These are phyloP conservation scores for Gentiana dahurica DNA, from an alignment of 257 asterid genomes.

Conservation along the genomic window DNA sequence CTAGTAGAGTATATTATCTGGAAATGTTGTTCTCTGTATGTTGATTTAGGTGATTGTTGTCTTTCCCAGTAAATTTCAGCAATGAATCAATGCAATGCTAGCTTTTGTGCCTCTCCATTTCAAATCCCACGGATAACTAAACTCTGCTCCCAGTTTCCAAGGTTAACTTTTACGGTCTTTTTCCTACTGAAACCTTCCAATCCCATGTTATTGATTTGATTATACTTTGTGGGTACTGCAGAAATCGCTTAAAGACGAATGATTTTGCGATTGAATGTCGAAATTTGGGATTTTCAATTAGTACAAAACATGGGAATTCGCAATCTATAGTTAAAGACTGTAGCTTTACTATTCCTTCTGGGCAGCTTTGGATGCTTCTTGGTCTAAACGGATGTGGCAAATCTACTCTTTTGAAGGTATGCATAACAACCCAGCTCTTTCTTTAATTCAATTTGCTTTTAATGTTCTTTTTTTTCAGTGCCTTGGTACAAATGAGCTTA, in stretches of 20 bases:
- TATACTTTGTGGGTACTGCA: constrained; percentile 8
- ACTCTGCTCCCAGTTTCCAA: constrained; percentile 18
- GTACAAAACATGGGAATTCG: constrained; percentile 34
- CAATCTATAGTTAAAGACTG: constrained; percentile 69
- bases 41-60: too few species aligned
- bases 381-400: constrained; percentile 97
- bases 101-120: constrained; percentile 27
- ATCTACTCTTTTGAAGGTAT: constrained; percentile 84
- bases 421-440: background rate
- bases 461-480: too few species aligned
- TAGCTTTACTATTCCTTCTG: constrained; percentile 62
- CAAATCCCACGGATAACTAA: constrained; percentile 21
- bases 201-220: background rate
- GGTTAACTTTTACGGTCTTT: background rate
- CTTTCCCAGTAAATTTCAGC: too few species aligned
- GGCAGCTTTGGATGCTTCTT: constrained; percentile 96
- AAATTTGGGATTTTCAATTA: constrained; percentile 49
- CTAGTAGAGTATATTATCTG: too few species aligned
- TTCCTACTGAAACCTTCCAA: background rate
- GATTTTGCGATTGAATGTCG: constrained; percentile 49
- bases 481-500: too few species aligned
- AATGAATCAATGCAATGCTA: constrained; percentile 35
- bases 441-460: background rate
- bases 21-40: too few species aligned
- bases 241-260: constrained; percentile 21